phyloP scores from a whole-genome alignment of 495 filamentous ascomycete genomes.

The Annulohypoxylon moriforme region DNA sequence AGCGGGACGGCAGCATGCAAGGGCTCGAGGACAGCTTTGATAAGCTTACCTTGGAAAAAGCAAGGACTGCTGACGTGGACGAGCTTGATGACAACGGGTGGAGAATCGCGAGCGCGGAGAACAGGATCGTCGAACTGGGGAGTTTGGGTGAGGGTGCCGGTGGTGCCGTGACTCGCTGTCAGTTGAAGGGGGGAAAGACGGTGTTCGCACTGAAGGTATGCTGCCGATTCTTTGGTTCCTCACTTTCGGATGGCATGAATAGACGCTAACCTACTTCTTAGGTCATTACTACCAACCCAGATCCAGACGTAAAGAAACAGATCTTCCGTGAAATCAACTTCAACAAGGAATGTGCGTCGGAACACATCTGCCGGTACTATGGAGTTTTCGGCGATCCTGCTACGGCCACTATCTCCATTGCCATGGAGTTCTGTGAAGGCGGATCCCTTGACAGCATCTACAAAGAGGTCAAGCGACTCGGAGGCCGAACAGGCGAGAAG shows the following conservation, averaged over 20 bases:
- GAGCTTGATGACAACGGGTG: constrained; percentile 95
- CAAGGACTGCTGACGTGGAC: constrained; percentile 85
- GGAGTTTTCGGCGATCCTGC: constrained; percentile 94
- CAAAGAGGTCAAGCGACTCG: constrained; percentile 93
- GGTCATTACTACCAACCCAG: constrained; percentile 98
- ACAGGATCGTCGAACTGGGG: constrained; percentile 87
- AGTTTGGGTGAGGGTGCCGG: constrained; percentile 95
- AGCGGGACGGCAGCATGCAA: constrained; percentile 76
- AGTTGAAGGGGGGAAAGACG: constrained; percentile 88
- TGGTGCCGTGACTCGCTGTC: constrained; percentile 92
- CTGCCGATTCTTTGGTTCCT: constrained; percentile 10
- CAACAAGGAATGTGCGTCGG: constrained; percentile 95
- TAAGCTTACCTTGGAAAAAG: constrained; percentile 80
- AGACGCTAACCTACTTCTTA: constrained; percentile 54
- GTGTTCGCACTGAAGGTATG: constrained; percentile 95
- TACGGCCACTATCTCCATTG: constrained; percentile 94
- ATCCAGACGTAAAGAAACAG: constrained; percentile 97
- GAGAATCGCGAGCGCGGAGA: constrained; percentile 89
- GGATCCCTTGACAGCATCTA: constrained; percentile 96
- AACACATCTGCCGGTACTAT: constrained; percentile 96
- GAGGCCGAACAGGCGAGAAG: constrained; percentile 95
- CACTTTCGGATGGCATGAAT: background rate
- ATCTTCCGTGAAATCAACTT: constrained; percentile 95
- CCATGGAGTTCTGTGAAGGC: constrained; percentile 99
- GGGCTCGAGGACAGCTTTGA: constrained; percentile 74